Percentiles rank a stretch among this genome's conserved stretches.
phyloP scores from a whole-genome alignment of 2,329 filamentous ascomycete species.

The Epichloe sibirici region DNA sequence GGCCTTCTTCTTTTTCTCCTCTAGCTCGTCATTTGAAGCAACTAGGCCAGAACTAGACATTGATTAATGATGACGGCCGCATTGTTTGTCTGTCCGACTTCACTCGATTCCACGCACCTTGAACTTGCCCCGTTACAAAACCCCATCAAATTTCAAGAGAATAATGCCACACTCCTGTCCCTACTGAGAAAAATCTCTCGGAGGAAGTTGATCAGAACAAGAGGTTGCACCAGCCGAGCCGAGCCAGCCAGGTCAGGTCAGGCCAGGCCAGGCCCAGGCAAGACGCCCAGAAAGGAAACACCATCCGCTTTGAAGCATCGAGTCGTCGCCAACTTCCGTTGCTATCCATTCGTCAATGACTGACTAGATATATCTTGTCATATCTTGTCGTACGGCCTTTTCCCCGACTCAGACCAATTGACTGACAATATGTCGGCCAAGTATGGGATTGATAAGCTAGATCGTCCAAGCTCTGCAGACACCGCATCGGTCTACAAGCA shows the following conservation, averaged over 20 bases:
- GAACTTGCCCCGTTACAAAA: too few relatives aligned
- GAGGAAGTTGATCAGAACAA: too few relatives aligned
- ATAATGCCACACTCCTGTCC: too few relatives aligned
- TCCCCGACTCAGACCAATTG: background rate
- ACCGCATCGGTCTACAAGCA: slow-evolving; percentile 11
- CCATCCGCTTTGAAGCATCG: background rate
- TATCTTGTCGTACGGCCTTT: background rate
- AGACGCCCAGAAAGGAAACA: background rate
- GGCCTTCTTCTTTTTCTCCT: too few relatives aligned
- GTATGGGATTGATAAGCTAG: slow-evolving; percentile 19
- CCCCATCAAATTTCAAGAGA: too few relatives aligned
- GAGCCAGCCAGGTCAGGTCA: background rate
- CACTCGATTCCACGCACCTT: too few relatives aligned
- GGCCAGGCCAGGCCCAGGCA: background rate
- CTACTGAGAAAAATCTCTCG: too few relatives aligned
- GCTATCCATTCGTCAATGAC: background rate
- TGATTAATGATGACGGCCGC: too few relatives aligned
- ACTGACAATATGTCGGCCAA: background rate
- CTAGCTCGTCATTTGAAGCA: too few relatives aligned
- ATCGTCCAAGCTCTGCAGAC: slow-evolving; percentile 21
- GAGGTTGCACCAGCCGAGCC: background rate
- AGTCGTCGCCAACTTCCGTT: too few relatives aligned
- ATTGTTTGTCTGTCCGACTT: too few relatives aligned
- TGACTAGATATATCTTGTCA: background rate
- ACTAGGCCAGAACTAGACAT: too few relatives aligned